phyloP scores from a whole-genome alignment of 2,329 filamentous ascomycete genomes.

The Sporothrix luriei region DNA sequence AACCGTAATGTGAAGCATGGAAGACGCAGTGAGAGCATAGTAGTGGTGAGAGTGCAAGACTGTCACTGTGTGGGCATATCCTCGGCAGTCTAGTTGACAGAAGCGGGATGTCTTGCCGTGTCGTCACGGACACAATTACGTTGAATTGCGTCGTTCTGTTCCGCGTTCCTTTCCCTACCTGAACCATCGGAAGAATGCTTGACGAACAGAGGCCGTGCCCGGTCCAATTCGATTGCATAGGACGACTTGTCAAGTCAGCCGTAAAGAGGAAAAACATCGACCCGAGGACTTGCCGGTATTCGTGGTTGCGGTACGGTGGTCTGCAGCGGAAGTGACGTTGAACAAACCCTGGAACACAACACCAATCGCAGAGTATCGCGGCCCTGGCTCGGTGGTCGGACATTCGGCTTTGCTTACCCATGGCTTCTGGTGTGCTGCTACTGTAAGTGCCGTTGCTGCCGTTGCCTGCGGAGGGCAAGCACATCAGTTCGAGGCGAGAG shows the following conservation, averaged over 20 bases:
- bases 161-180: background rate
- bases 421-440: background rate
- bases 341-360: background rate
- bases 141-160: background rate
- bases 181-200: background rate
- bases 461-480: conserved; percentile 4
- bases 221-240: background rate
- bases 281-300: background rate
- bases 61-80: background rate
- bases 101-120: conserved; percentile 6
- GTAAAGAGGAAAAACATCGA: background rate
- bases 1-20: background rate
- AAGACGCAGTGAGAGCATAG: too few relatives aligned
- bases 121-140: background rate
- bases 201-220: background rate
- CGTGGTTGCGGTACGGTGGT: background rate
- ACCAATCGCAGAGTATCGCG: background rate
- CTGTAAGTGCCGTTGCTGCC: conserved; percentile 12
- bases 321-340: background rate
- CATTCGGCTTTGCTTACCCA: conserved; percentile 15
- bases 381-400: conserved; percentile 12
- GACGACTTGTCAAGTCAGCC: background rate
- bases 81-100: background rate
- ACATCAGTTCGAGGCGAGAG: background rate
- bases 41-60: background rate